Evolutionary conservation across 257 asterid genomes (phyloP).

Genomic region (Petrea volubilis): DNA sequence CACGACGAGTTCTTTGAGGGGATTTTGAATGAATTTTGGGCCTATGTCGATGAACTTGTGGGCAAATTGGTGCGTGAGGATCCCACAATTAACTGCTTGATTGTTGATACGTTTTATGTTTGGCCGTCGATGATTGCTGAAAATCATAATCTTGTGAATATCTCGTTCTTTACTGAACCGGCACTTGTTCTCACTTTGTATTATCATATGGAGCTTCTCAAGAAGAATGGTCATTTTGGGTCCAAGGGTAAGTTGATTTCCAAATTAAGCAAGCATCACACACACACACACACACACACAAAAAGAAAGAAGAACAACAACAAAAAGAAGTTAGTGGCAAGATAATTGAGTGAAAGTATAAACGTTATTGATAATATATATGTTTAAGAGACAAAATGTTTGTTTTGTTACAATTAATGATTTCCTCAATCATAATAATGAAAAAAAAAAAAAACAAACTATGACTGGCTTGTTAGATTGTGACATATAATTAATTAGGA

Average conservation of each 20-base stretch:
- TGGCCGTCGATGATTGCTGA: slow-evolving; percentile 47
- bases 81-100: slow-evolving; percentile 35
- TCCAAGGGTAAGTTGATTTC: slow-evolving; percentile 18
- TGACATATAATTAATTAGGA: no score
- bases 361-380: no score
- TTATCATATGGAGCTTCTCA: slow-evolving; percentile 44
- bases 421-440: no score
- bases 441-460: no score
- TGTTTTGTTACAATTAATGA: no score
- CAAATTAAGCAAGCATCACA: no score
- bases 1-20: slow-evolving; percentile 32
- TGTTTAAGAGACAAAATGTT: no score
- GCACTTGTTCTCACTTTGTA: slow-evolving; percentile 44
- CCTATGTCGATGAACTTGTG: slow-evolving; percentile 36
- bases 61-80: slow-evolving; percentile 26
- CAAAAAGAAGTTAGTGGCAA: no score
- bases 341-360: no score
- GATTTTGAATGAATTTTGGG: slow-evolving; percentile 25
- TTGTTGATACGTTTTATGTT: slow-evolving; percentile 48
- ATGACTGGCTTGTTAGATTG: no score
- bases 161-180: slow-evolving; percentile 59
- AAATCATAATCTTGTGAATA: slow-evolving; percentile 39
- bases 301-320: no score
- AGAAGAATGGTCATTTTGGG: slow-evolving; percentile 42
- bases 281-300: no score